These are phyloP conservation scores for Oehlia diaphana DNA, from an alignment of 192 early-diverging fungal species.

Conservation along the genomic window DNA sequence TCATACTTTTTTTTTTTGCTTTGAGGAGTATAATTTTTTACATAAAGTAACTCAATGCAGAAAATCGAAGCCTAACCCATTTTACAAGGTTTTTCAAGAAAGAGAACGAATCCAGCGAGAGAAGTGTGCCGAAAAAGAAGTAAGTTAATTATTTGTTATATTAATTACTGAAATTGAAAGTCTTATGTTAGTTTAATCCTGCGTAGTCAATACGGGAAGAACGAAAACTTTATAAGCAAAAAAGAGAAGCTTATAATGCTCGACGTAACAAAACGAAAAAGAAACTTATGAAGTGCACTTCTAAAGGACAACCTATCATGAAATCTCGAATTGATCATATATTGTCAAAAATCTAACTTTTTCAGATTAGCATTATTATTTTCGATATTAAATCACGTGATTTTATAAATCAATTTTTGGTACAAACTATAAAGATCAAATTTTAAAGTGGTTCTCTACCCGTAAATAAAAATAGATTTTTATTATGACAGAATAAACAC, in stretches of 20 bases:
- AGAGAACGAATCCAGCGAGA: not conserved
- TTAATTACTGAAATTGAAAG: not conserved
- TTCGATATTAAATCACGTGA: too few species aligned
- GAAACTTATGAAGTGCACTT: constrained; percentile 7
- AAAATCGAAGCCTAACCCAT: constrained; percentile 11
- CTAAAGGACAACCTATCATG: constrained; percentile 18
- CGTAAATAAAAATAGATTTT: too few species aligned
- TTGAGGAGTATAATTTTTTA: not conserved
- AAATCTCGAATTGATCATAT: constrained; percentile 19
- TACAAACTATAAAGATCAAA: too few species aligned
- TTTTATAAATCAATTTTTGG: too few species aligned
- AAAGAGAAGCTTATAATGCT: not conserved
- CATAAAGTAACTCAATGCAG: not conserved
- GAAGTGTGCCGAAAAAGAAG: not conserved
- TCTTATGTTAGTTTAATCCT: not conserved
- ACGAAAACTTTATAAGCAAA: not conserved
- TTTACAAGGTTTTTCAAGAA: constrained; percentile 8
- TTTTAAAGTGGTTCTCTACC: too few species aligned
- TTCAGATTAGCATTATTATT: too few species aligned
- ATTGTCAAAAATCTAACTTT: not conserved
- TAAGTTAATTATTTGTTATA: not conserved
- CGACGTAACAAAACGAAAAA: constrained; percentile 4
- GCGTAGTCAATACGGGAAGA: not conserved
- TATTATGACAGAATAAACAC: not conserved
- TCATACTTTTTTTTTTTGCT: not conserved